Evolutionary conservation across 106 monocot genomes (phyloP), one percentile per base, ranked within the genome.

Genomic region (Narthecium ossifragum): DNA sequence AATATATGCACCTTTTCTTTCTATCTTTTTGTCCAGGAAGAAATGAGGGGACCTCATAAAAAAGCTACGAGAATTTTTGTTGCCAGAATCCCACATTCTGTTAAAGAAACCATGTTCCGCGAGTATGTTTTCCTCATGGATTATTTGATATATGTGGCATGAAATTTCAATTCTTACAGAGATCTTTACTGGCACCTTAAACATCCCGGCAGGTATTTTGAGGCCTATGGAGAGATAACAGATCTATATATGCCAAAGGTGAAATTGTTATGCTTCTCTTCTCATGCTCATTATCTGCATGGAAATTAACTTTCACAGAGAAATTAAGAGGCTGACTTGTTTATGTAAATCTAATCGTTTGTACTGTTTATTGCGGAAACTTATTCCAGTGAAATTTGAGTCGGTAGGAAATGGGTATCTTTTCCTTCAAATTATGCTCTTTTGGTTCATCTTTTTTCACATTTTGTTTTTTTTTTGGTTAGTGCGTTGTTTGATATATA

Each of bases 161-260:
- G 37, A 13, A 18, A 6, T 62, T 47, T 62, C 15, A 46, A 36
- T 5, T 25, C n/a, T 43, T 25, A 8, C 12, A 26, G 17, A 25
- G 24, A 11, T 6, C 53, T 39, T 65, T 74, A 65, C 38, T 38
- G 6, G 41, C 26, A 4, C 1, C 4, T 22, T 50, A 14, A 33
- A 2, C 20, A 34, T 4, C 64, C 57, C 62, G 74, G 69, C 87
- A 98, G 98, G 65, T 80, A 98, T 81, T 98, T 98, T 82, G 98
- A 84, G 51, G 31, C 69, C 26, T 98, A 70, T 75, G 98, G 98
- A 52, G 98, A 84, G 65, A 91, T 98, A 57, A 87, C 84, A 49
- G 98, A 98, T 63, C 66, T 98, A 23, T 98, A 98, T 60, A 98
- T 98, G 98, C 98, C 98, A 58, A 98, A 91, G 90, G 98, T 98